phyloP scores from a whole-genome alignment of 768 basidiomycete genomes.

The Filobasidium floriforme region DNA sequence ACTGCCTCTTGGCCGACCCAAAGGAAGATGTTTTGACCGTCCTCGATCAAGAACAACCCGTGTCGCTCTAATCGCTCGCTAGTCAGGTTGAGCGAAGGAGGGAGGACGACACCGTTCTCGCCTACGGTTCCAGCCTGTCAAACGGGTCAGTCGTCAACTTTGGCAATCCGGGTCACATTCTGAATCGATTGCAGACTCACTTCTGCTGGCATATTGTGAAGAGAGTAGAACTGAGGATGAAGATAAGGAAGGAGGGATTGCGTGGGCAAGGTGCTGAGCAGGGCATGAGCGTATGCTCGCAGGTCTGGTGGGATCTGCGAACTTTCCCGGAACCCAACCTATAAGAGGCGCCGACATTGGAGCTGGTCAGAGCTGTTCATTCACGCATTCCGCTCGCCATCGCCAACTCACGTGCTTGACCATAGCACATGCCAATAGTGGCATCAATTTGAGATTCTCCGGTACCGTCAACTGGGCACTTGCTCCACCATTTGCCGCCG shows the following conservation, averaged over 20 bases:
- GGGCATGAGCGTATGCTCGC: slow-evolving; percentile 84
- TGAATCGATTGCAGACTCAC: slow-evolving; percentile 48
- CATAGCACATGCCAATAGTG: slow-evolving; percentile 77
- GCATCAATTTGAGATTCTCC: slow-evolving; percentile 91
- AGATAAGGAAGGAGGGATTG: slow-evolving; percentile 88
- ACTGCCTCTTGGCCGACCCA: slow-evolving; percentile 98
- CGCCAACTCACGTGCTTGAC: slow-evolving; percentile 72
- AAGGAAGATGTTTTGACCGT: slow-evolving; percentile 94
- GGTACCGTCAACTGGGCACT: slow-evolving; percentile 86
- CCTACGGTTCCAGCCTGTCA: slow-evolving; percentile 78
- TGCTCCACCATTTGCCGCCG: slow-evolving; percentile 82
- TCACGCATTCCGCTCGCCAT: no score
- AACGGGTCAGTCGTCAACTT: slow-evolving; percentile 1
- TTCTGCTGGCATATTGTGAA: slow-evolving; percentile 93
- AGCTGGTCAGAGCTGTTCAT: not conserved
- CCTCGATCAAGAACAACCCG: slow-evolving; percentile 92
- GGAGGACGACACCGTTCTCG: slow-evolving; percentile 79
- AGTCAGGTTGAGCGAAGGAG: slow-evolving; percentile 77
- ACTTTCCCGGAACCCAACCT: slow-evolving; percentile 93
- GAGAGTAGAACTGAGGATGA: slow-evolving; percentile 87
- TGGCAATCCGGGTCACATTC: not conserved
- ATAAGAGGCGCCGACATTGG: slow-evolving; percentile 3
- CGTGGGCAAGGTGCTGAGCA: slow-evolving; percentile 82
- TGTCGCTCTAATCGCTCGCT: slow-evolving; percentile 93
- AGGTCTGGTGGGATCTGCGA: slow-evolving; percentile 95